Evolutionary conservation across 352 stramenopile species (phyloP), one percentile per base, ranked within the genome.

Genomic region (Phytophthora pluvialis): DNA sequence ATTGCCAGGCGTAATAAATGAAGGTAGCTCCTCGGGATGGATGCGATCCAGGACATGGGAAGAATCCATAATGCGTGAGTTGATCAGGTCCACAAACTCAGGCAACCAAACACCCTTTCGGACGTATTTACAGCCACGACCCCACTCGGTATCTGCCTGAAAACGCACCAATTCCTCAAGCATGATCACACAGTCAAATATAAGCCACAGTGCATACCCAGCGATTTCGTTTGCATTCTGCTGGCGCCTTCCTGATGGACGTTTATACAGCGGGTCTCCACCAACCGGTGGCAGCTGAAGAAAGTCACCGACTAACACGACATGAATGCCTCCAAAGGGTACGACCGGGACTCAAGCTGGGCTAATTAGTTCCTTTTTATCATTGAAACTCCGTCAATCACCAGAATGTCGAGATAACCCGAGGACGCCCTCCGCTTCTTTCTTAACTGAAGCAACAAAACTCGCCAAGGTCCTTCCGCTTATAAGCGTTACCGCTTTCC

Each of bases 71-170:
- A n/a, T n/a, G n/a, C n/a, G n/a, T n/a, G 18, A 46, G 15, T 46
- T 46, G 3, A 46, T 46, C 3, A 46, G 4, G 9, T 4, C 3
- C 10, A 46, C 40, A 46, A 46, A 67, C 16, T 10, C 61, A 32
- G 57, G 52, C 9, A 47, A 66, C 70, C 60, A 72, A 9, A 48
- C 35, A 0, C 71, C 9, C 60, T 43, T 16, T 0, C 59, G 58
- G 25, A 67, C 62, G 42, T 64, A 44, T 3, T 55, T 53, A 13
- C 70, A 75, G 3, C 70, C 66, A 18, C 45, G 18, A 46, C 40
- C 18, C 60, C 72, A 79, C 10, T 63, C 46, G 0, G 63, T 67
- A 28, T 77, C 72, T 10, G 62, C 43, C 4, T 25, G n/a, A 42
- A 77, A 73, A 0, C 63, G 40, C 21, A 70, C 58, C 3, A 28